Conservation (phyloP, 139 green algal genomes). For the Chlamydomonas asymmetrica region DNA sequence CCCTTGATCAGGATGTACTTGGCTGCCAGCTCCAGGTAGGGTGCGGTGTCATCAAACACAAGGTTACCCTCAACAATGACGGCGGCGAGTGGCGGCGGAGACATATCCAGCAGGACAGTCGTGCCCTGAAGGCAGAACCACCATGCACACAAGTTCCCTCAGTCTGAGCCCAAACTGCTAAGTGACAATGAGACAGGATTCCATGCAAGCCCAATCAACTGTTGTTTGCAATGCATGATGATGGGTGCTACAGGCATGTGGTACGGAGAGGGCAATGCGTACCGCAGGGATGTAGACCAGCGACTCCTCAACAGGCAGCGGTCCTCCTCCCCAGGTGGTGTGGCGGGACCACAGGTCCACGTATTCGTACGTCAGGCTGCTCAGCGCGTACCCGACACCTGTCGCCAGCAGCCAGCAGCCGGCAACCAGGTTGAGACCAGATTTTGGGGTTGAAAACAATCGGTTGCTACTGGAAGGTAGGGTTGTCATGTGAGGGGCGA, state of each 20-base stretch:
- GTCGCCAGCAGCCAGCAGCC: not conserved
- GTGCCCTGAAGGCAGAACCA: no score
- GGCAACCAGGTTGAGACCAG: no score
- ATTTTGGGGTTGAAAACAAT: no score
- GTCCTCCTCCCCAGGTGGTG: constrained; percentile 63
- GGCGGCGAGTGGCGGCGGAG: constrained; percentile 46
- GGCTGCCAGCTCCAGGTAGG: constrained; percentile 24
- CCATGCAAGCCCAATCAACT: no score
- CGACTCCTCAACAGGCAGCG: constrained; percentile 50
- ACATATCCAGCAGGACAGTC: constrained; percentile 67
- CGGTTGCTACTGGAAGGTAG: no score
- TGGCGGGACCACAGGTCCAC: constrained; percentile 61
- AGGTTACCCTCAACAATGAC: constrained; percentile 62
- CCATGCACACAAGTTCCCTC: no score
- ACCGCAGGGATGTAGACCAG: constrained; percentile 48
- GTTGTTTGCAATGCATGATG: no score
- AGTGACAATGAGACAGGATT: no score
- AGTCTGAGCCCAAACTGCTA: no score
- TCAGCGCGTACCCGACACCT: not conserved
- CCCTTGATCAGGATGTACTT: constrained; percentile 63
- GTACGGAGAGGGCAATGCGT: no score
- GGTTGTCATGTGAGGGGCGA: no score
- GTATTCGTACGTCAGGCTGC: constrained; percentile 38
- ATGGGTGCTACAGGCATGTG: no score
- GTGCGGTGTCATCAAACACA: constrained; percentile 49